Evolutionary conservation across 1,139 yeast genomes (phyloP).

Genomic region (Nakaseomyces sp.): DNA sequence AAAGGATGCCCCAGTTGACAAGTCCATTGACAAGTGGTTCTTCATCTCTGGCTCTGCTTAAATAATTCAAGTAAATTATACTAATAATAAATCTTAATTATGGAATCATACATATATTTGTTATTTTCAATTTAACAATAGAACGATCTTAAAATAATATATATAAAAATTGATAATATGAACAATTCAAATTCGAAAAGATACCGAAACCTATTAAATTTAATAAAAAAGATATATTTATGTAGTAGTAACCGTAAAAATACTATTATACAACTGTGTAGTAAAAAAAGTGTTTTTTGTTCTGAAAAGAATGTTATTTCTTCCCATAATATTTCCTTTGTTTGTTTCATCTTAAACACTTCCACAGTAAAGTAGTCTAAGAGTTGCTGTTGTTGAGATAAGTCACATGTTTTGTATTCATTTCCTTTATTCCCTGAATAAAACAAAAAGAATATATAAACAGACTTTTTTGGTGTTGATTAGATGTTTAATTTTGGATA

Average conservation of each 20-base stretch:
- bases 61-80: neutral
- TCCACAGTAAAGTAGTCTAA: neutral
- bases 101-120: too few species aligned
- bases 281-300: neutral
- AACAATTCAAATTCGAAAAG: too few species aligned
- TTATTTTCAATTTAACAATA: too few species aligned
- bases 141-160: too few species aligned
- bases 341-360: neutral
- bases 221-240: neutral
- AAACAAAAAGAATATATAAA: neutral
- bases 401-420: neutral
- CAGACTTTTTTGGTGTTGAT: too few species aligned
- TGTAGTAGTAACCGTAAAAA: constrained; percentile 1
- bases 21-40: constrained; percentile 97
- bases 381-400: neutral
- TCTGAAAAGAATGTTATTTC: neutral
- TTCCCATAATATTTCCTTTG: neutral
- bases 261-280: constrained; percentile 2
- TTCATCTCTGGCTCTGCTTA: constrained; percentile 83
- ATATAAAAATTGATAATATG: neutral
- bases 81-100: too few species aligned
- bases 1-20: constrained; percentile 91
- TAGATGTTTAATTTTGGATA: too few species aligned
- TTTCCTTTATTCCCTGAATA: neutral
- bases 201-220: constrained; percentile 2